Evolutionary conservation across 2,329 filamentous ascomycete genomes (phyloP).

Genomic region (Ophiocordyceps polyrhachis-furcata): DNA sequence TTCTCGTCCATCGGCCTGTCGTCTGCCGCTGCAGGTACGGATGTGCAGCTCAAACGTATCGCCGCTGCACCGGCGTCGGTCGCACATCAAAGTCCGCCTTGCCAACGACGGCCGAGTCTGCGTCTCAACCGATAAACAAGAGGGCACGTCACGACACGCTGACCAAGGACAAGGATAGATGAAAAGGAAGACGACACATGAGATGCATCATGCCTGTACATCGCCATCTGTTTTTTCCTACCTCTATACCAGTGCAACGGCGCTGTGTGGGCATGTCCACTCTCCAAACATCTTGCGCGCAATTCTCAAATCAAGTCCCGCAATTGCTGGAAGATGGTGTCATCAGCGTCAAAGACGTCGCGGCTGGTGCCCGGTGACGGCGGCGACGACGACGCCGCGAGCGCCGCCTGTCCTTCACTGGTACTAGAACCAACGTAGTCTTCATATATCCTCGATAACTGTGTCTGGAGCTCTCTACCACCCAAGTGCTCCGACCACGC

Average conservation of each 20-base stretch:
- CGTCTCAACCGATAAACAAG: too few relatives aligned
- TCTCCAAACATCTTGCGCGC: too few relatives aligned
- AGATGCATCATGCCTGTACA: constrained; percentile 1
- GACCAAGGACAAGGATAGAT: not conserved
- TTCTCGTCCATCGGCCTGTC: too few relatives aligned
- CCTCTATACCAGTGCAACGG: too few relatives aligned
- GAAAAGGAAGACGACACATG: not conserved
- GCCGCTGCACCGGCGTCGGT: too few relatives aligned
- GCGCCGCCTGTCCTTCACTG: not conserved
- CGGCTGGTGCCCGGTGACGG: constrained; percentile 6
- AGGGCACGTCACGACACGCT: too few relatives aligned
- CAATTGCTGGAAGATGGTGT: constrained; percentile 18
- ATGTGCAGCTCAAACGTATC: too few relatives aligned
- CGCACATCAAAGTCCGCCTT: too few relatives aligned
- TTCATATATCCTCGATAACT: constrained; percentile 31
- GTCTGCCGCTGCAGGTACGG: not conserved
- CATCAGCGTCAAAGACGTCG: constrained; percentile 9
- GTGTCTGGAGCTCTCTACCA: constrained; percentile 29
- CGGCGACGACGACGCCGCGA: constrained; percentile 3
- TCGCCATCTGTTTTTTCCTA: too few relatives aligned
- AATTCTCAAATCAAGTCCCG: constrained; percentile 16
- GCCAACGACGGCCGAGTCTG: too few relatives aligned
- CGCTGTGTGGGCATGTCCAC: too few relatives aligned
- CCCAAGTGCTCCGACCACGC: constrained; percentile 15
- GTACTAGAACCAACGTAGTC: constrained; percentile 18